A percentile compares a stretch with the other conserved stretches of the same genome.
phyloP scores from a whole-genome alignment of 1,284 basidiomycete genomes.

The Athelia sp. region DNA sequence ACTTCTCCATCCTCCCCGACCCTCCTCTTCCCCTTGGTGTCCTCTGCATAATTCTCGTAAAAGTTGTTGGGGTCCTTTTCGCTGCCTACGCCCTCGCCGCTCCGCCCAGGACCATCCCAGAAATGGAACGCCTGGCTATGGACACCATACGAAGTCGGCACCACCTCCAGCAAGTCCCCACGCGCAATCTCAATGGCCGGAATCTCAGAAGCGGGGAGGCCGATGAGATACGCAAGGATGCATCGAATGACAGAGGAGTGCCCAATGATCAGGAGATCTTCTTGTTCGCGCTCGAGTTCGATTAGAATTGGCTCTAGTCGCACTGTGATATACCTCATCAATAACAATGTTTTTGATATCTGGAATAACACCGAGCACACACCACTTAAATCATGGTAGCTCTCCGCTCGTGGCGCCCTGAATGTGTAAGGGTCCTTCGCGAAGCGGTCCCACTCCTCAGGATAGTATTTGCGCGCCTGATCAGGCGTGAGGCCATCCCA shows the following conservation, averaged over 20 bases:
- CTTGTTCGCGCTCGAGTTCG: conserved; percentile 76
- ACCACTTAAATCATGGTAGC: conserved; percentile 86
- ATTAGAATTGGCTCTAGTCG: conserved; percentile 81
- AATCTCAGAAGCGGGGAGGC: conserved; percentile 93
- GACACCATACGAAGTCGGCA: conserved; percentile 87
- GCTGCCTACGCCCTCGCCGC: conserved; percentile 37
- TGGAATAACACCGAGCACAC: too few relatives aligned
- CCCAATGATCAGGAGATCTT: conserved; percentile 76
- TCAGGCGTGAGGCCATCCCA: conserved; percentile 94
- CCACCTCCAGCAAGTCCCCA: conserved; percentile 86
- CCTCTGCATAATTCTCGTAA: conserved; percentile 84
- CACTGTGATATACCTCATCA: conserved; percentile 31
- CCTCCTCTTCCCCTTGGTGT: conserved; percentile 66
- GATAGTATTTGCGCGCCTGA: conserved; percentile 86
- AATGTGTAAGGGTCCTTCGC: conserved; percentile 92
- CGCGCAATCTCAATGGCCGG: conserved; percentile 94
- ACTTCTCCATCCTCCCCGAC: too few relatives aligned
- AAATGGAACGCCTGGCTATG: conserved; percentile 88
- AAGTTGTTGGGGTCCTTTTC: conserved; percentile 66
- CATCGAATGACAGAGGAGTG: conserved; percentile 98
- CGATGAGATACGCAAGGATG: conserved; percentile 87
- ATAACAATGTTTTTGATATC: too few relatives aligned
- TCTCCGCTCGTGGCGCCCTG: conserved; percentile 88
- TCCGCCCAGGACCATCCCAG: conserved; percentile 79
- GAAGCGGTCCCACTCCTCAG: conserved; percentile 93